Conservation (phyloP, 352 stramenopile genomes). For the Aphanomyces euteiches region DNA sequence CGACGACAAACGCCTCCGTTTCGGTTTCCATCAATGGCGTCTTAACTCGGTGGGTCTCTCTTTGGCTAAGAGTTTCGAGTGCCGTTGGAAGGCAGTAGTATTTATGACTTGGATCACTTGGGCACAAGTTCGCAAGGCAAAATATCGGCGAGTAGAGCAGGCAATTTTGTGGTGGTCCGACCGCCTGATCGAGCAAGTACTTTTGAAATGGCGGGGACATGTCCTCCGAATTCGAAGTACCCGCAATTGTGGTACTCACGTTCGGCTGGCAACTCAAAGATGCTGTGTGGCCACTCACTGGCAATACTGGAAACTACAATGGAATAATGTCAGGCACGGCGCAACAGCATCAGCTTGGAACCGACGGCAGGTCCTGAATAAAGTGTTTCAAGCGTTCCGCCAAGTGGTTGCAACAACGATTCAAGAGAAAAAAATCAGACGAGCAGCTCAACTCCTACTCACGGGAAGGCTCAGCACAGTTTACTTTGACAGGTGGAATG, state of each 20-base stretch:
- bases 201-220: not conserved
- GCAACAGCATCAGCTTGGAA: not conserved
- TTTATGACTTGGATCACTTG: not conserved
- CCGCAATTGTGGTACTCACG: not conserved
- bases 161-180: not conserved
- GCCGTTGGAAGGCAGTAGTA: not conserved
- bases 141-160: not conserved
- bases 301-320: not conserved
- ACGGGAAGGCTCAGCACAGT: not conserved
- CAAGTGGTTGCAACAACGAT: not conserved
- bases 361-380: not conserved
- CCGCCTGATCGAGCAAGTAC: not conserved
- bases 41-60: not conserved
- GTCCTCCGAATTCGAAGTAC: not conserved
- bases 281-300: not conserved
- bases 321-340: not conserved
- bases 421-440: conserved; percentile 4
- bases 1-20: not conserved
- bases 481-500: conserved; percentile 3
- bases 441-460: not conserved
- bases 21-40: conserved; percentile 7
- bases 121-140: not conserved
- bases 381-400: not conserved
- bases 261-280: not conserved
- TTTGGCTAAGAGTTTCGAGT: not conserved